These are phyloP conservation scores for Diaporthe citriasiana DNA, from an alignment of 2,329 filamentous ascomycete genomes.

Conservation along the genomic window DNA sequence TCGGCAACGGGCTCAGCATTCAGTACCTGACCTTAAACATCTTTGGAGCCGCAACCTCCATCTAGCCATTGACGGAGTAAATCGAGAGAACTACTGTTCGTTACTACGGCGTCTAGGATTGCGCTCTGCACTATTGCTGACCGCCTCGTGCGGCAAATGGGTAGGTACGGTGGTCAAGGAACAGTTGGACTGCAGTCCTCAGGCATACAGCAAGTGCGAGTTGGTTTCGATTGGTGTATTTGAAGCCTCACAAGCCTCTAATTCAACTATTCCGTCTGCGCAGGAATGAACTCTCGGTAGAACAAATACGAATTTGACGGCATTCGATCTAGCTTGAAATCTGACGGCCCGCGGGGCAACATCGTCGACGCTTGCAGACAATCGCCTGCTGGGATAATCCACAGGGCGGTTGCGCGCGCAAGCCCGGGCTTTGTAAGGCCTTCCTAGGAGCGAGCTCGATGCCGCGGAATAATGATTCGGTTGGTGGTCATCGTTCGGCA, in stretches of 20 bases:
- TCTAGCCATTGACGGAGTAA: neutral
- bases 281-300: neutral
- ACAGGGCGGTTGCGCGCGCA: neutral
- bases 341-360: neutral
- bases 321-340: slow-evolving; percentile 2
- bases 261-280: neutral
- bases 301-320: neutral
- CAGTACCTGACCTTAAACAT: neutral
- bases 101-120: neutral
- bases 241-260: neutral
- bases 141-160: neutral
- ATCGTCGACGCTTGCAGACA: neutral
- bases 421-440: neutral
- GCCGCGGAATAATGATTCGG: neutral
- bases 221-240: too few relatives aligned
- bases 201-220: neutral
- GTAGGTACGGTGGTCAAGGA: neutral
- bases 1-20: neutral
- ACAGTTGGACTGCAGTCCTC: too few relatives aligned
- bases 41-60: too few relatives aligned
- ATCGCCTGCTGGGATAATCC: neutral
- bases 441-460: neutral
- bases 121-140: neutral
- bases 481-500: slow-evolving; percentile 2
- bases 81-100: neutral